phyloP scores from a whole-genome alignment of 139 green algal genomes.

The Chlorella sp. region DNA sequence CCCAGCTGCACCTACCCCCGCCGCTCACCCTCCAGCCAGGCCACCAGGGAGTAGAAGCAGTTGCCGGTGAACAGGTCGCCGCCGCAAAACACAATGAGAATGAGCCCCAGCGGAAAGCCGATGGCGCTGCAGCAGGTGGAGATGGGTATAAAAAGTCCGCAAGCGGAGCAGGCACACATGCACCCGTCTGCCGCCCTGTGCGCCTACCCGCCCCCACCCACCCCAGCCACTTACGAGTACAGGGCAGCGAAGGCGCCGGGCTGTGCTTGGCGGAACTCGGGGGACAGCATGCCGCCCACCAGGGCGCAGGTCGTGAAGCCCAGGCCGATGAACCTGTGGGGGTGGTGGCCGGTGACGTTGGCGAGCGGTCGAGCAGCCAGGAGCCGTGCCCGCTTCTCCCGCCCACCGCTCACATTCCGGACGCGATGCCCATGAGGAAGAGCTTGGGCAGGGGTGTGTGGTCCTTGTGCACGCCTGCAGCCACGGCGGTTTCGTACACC shows the following conservation, averaged over 20 bases:
- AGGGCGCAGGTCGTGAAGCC: constrained; percentile 7
- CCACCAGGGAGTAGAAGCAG: constrained; percentile 5
- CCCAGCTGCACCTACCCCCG: too few species aligned
- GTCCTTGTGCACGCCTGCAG: background rate
- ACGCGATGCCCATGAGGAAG: background rate
- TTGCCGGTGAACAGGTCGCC: constrained; percentile 23
- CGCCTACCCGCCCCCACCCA: too few species aligned
- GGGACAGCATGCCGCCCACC: constrained; percentile 4
- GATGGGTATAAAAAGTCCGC: too few species aligned
- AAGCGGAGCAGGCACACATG: background rate
- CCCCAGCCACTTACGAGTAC: background rate
- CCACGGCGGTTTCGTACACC: background rate
- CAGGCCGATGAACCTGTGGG: background rate
- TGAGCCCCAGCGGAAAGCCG: constrained; percentile 3
- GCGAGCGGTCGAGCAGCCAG: background rate
- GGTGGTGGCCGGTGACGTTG: too few species aligned
- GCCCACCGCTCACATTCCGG: background rate
- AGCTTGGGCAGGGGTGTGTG: background rate
- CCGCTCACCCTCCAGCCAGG: background rate
- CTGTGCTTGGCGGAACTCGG: constrained; percentile 7
- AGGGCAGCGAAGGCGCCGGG: constrained; percentile 2
- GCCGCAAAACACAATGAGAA: constrained; percentile 6
- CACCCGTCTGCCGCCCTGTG: too few species aligned
- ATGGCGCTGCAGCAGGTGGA: background rate
- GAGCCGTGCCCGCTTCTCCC: background rate